phyloP scores from a whole-genome alignment of 2,329 filamentous ascomycete genomes.

The Fusarium euwallaceae region DNA sequence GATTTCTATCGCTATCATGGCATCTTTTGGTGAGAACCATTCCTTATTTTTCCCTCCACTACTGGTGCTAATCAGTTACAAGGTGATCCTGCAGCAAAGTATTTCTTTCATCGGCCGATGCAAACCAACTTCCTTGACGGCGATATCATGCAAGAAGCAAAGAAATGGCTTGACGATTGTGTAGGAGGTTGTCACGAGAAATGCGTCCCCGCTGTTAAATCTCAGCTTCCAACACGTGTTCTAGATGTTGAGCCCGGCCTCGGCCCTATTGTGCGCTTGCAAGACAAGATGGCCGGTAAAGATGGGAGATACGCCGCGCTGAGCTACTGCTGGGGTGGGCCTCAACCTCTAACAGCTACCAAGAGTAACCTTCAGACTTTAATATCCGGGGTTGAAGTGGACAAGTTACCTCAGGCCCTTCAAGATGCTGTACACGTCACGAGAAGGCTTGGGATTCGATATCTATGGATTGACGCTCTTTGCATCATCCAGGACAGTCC shows the following conservation, averaged over 20 bases:
- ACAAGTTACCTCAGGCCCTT: background rate
- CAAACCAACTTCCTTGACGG: constrained; percentile 4
- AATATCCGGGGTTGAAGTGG: background rate
- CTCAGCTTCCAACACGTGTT: background rate
- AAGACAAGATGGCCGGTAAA: background rate
- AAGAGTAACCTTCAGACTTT: background rate
- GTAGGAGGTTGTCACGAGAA: constrained; percentile 1
- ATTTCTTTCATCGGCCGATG: background rate
- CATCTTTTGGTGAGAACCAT: background rate
- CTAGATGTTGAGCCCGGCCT: background rate
- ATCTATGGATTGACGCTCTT: background rate
- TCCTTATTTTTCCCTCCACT: no score
- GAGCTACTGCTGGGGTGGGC: background rate
- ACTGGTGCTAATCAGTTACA: background rate
- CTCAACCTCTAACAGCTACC: background rate
- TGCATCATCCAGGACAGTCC: background rate
- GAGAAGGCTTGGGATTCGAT: background rate
- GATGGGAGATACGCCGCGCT: background rate
- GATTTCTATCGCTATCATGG: background rate
- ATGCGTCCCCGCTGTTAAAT: background rate
- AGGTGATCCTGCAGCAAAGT: constrained; percentile 1
- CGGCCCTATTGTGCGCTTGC: background rate
- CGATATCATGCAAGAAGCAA: background rate
- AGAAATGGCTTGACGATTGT: background rate
- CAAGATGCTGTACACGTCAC: background rate